Evolutionary conservation across 2,329 filamentous ascomycete genomes (phyloP).

Genomic region (Talaromyces islandicus): DNA sequence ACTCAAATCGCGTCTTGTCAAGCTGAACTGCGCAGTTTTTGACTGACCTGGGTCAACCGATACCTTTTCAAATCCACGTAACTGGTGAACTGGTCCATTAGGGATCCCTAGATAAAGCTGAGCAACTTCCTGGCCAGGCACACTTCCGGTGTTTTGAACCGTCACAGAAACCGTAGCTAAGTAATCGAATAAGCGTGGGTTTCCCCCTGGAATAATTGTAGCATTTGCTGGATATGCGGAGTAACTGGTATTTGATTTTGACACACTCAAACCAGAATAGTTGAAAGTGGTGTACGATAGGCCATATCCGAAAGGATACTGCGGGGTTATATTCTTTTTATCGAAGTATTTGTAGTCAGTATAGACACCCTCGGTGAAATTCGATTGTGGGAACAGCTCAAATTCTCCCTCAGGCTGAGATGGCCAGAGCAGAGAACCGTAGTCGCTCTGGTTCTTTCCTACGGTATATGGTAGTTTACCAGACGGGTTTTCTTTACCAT

Average conservation of each 20-base stretch:
- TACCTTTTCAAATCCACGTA: conserved; percentile 60
- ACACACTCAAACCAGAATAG: conserved; percentile 48
- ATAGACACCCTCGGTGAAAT: conserved; percentile 77
- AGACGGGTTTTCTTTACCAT: conserved; percentile 66
- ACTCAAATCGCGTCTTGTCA: conserved; percentile 70
- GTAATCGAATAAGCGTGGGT: conserved; percentile 55
- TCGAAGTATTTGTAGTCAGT: conserved; percentile 79
- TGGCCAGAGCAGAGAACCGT: conserved; percentile 66
- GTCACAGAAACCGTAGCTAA: conserved; percentile 57
- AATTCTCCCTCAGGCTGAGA: conserved; percentile 66
- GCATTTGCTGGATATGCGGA: conserved; percentile 6
- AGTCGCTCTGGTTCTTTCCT: conserved; percentile 56
- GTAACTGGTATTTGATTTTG: conserved; percentile 41
- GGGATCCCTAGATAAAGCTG: conserved; percentile 43
- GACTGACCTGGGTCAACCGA: conserved; percentile 50
- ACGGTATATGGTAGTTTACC: conserved; percentile 73
- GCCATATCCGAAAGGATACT: conserved; percentile 66
- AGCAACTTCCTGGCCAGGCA: conserved; percentile 63
- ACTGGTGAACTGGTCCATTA: conserved; percentile 42
- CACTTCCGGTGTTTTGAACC: conserved; percentile 64
- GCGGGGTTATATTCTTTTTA: conserved; percentile 54
- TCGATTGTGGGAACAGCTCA: conserved; percentile 52
- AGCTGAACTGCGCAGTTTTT: conserved; percentile 55
- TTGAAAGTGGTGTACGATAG: conserved; percentile 69
- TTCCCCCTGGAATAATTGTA: conserved; percentile 25